Evolutionary conservation across 192 early-diverging fungal species (phyloP).

Genomic region (Anaeromyces robustus): DNA sequence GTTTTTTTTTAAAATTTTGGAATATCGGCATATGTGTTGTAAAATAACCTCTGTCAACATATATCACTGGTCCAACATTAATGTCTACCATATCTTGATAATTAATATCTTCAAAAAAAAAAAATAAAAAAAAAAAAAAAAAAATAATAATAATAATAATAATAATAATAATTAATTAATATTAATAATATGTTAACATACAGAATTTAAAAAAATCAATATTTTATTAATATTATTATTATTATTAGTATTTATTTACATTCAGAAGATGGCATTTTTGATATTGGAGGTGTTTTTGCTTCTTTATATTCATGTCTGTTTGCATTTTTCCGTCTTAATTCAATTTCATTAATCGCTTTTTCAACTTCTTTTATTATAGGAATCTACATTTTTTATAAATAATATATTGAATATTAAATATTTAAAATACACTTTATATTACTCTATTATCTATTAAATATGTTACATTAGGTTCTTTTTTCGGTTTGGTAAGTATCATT

Average conservation of each 20-base stretch:
- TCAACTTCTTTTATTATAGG: neutral
- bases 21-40: neutral
- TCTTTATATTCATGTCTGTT: neutral
- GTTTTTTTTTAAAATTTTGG: neutral
- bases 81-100: neutral
- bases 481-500: neutral
- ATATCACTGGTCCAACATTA: neutral
- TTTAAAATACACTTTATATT: no score
- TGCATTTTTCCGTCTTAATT: neutral
- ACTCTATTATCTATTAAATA: no score
- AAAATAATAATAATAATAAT: neutral
- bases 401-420: no score
- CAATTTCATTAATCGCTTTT: neutral
- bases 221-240: no score
- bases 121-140: neutral
- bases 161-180: no score
- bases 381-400: neutral
- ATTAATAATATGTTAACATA: no score
- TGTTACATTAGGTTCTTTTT: neutral
- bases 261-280: neutral
- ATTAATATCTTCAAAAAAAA: neutral
- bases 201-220: no score
- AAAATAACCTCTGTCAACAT: neutral
- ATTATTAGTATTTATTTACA: neutral
- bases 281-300: neutral